Conservation (phyloP, 2,329 filamentous ascomycete genomes). For the Venturia effusa region DNA sequence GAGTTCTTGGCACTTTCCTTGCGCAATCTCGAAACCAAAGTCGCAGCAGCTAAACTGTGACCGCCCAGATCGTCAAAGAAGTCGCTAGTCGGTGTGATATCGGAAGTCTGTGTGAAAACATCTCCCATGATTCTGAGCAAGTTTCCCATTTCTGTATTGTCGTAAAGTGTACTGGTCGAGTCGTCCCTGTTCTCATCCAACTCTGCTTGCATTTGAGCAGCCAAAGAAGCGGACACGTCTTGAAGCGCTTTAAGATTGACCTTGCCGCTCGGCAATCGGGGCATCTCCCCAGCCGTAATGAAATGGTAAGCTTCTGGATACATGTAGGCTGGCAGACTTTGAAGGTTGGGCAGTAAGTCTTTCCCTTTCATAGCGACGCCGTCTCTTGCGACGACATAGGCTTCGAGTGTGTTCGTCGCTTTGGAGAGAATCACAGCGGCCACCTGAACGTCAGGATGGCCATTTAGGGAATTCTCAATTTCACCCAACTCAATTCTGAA, state of each 20-base stretch:
- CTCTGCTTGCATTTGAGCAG: background rate
- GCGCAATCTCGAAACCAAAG: background rate
- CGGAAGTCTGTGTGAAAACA: background rate
- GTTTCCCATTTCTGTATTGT: background rate
- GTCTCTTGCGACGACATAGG: slow-evolving; percentile 15
- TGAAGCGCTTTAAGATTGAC: background rate
- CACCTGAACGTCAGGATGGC: slow-evolving; percentile 16
- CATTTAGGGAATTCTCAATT: slow-evolving; percentile 19
- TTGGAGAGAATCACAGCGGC: slow-evolving; percentile 18
- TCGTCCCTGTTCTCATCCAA: background rate
- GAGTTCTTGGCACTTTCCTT: background rate
- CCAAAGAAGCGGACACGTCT: background rate
- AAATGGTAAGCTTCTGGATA: background rate
- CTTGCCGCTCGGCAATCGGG: background rate
- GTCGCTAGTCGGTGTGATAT: background rate
- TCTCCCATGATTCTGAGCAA: background rate
- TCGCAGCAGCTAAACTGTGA: background rate
- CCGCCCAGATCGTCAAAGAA: slow-evolving; percentile 1
- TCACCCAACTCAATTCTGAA: slow-evolving; percentile 22
- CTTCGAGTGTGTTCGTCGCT: slow-evolving; percentile 20
- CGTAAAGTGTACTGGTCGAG: background rate
- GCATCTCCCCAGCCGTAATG: background rate
- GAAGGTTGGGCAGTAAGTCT: background rate
- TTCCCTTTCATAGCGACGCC: background rate
- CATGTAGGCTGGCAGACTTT: slow-evolving; percentile 3